Base-by-base conservation (phyloP, 1,139 yeast genomes). In the Magnusiomyces suaveolens region DNA sequence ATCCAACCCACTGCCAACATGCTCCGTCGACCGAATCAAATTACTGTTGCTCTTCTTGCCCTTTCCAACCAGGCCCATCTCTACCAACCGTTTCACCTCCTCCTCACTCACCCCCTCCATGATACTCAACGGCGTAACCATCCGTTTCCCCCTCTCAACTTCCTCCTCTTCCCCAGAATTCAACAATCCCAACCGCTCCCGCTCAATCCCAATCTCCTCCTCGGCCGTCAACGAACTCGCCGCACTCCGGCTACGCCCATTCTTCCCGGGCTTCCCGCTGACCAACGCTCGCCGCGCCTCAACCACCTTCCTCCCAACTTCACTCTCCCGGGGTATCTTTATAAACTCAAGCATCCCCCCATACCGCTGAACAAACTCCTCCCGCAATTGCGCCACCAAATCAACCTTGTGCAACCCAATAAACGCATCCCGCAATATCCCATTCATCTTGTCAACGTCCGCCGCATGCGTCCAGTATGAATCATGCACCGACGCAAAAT, bases 401-500 rank as follows among this genome's bases (percentile, higher is more conserved):
- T 89, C 83, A 32, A 79, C 82, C 57, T 79, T 79, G 68, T 92
- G 97, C 57, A 92, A 74, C 51, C 77, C 73, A 58, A 92, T 85
- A 69, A 92, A 92, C 57, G 87, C 83, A 46, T 85, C 82, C 66
- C 99, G 80, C 59, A 92, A 74, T 51, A 78, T 73, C n/a, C 63
- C 65, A 67, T 84, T 88, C 94, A 92, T 84, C 6, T 63, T 66
- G 60, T 83, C 84, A 38, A 92, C 82, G 66, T 87, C 94, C 46
- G 81, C 74, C 0, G 98, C 97, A 69, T 94, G 98, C 0, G 98
- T 89, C 99, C 99, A 92, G 68, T 87, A 92, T 0, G 97, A 90
- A 69, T 92, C 99, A 70, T 92, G 99, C 38, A 92, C 99, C 0
- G 97, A 84, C 0, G 98, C 97, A 75, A 94, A 92, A n/a, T 82